Percentiles rank a stretch among this genome's conserved stretches.
These are phyloP conservation scores for Fonsecaea multimorphosa DNA, from an alignment of 2,329 filamentous ascomycete species.

Conservation along the genomic window DNA sequence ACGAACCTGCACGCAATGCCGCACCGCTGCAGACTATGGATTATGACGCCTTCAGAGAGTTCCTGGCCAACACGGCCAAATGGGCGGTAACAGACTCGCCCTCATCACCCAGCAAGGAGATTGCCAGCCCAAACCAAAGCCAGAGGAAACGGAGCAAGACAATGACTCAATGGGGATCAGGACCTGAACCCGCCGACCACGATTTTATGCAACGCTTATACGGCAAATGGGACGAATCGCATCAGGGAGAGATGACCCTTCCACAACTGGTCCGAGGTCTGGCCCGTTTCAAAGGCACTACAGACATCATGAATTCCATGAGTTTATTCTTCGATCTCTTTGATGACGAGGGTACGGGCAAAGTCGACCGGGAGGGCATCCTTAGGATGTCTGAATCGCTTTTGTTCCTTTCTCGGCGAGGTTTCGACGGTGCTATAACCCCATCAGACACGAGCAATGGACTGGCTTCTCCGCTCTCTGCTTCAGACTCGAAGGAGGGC, in stretches of 20 bases:
- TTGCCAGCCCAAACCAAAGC: constrained; percentile 48
- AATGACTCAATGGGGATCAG: constrained; percentile 63
- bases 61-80: constrained; percentile 83
- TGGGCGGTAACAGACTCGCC: constrained; percentile 94
- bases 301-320: constrained; percentile 97
- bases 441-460: constrained; percentile 67
- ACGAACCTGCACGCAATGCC: constrained; percentile 67
- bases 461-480: constrained; percentile 42
- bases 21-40: constrained; percentile 72
- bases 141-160: constrained; percentile 59
- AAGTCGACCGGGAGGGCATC: constrained; percentile 93
- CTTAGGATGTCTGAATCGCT: constrained; percentile 91
- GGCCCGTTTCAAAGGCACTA: constrained; percentile 87
- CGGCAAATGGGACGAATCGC: constrained; percentile 82
- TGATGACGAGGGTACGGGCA: constrained; percentile 89
- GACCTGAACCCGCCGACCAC: constrained; percentile 81
- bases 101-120: constrained; percentile 54
- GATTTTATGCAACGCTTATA: constrained; percentile 92
- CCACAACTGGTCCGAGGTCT: constrained; percentile 92
- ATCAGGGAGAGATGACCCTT: constrained; percentile 76
- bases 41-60: constrained; percentile 94
- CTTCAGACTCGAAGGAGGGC: constrained; percentile 37
- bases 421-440: constrained; percentile 75
- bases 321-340: constrained; percentile 98
- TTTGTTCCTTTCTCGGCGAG: constrained; percentile 87